Evolutionary conservation across 257 asterid genomes (phyloP).

Genomic region (Echites panduratus): DNA sequence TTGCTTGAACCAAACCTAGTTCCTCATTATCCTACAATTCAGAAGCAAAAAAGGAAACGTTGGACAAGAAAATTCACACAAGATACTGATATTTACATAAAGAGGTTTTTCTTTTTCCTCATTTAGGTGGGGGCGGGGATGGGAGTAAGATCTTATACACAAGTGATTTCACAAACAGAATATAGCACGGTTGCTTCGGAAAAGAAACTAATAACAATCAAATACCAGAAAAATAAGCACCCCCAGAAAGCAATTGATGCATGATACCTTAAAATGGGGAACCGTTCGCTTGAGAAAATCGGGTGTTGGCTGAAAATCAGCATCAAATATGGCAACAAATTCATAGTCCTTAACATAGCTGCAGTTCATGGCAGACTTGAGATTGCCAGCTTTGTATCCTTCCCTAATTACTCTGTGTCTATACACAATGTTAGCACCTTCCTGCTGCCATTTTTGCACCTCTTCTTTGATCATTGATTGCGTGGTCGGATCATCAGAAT

Average conservation of each 20-base stretch:
- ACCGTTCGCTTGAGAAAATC: conserved; percentile 73
- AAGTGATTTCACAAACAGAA: not conserved
- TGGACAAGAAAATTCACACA: conserved; percentile 1
- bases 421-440: conserved; percentile 72
- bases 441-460: conserved; percentile 77
- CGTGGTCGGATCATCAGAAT: conserved; percentile 70
- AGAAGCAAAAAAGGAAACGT: conserved; percentile 6
- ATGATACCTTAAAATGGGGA: conserved; percentile 80
- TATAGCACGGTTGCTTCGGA: conserved; percentile 2
- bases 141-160: not conserved
- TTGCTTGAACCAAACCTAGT: conserved; percentile 86
- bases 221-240: not conserved
- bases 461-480: conserved; percentile 67
- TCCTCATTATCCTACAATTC: conserved; percentile 77
- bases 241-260: not conserved
- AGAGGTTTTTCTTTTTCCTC: not conserved
- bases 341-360: conserved; percentile 91
- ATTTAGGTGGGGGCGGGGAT: not conserved
- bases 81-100: not conserved
- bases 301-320: conserved; percentile 86
- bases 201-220: conserved; percentile 2
- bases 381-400: conserved; percentile 94
- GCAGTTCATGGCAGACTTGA: conserved; percentile 87
- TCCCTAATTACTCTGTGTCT: conserved; percentile 85
- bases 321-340: conserved; percentile 89